phyloP scores from a whole-genome alignment of 176 grass and related monocot genomes.

The Coix lacrymajobi region DNA sequence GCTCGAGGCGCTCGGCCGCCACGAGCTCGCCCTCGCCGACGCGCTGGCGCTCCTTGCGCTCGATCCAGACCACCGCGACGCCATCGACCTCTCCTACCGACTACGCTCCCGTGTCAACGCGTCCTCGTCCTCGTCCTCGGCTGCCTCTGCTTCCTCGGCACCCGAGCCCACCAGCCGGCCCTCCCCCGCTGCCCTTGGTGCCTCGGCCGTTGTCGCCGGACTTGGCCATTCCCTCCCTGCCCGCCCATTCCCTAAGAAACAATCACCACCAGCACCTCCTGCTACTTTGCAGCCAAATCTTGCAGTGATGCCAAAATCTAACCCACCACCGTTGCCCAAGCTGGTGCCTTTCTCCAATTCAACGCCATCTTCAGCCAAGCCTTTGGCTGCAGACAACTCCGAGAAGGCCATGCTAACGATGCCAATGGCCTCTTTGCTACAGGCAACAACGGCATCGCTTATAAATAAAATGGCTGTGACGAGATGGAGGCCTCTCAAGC shows the following conservation, averaged over 20 bases:
- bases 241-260: slow-evolving; percentile 67
- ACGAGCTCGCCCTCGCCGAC: slow-evolving; percentile 86
- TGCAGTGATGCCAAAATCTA: slow-evolving; percentile 16
- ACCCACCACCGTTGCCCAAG: slow-evolving; percentile 27
- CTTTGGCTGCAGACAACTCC: slow-evolving; percentile 17
- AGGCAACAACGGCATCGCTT: slow-evolving; percentile 1
- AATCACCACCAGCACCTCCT: slow-evolving; percentile 32
- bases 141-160: background rate
- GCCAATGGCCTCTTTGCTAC: background rate
- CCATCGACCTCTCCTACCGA: slow-evolving; percentile 47
- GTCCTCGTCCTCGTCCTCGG: background rate
- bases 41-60: slow-evolving; percentile 62
- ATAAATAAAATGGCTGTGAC: slow-evolving; percentile 24
- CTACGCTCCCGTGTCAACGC: slow-evolving; percentile 36
- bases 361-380: slow-evolving; percentile 31
- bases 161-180: slow-evolving; percentile 53
- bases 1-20: slow-evolving; percentile 72
- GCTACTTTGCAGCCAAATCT: slow-evolving; percentile 20
- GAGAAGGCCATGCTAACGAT: slow-evolving; percentile 2
- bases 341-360: slow-evolving; percentile 40
- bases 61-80: slow-evolving; percentile 66
- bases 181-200: slow-evolving; percentile 84
- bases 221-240: slow-evolving; percentile 79
- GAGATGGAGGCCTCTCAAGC: slow-evolving; percentile 78
- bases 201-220: slow-evolving; percentile 80